These are phyloP conservation scores for Psilocybe cyanescens DNA, from an alignment of 768 basidiomycete species.

Conservation along the genomic window DNA sequence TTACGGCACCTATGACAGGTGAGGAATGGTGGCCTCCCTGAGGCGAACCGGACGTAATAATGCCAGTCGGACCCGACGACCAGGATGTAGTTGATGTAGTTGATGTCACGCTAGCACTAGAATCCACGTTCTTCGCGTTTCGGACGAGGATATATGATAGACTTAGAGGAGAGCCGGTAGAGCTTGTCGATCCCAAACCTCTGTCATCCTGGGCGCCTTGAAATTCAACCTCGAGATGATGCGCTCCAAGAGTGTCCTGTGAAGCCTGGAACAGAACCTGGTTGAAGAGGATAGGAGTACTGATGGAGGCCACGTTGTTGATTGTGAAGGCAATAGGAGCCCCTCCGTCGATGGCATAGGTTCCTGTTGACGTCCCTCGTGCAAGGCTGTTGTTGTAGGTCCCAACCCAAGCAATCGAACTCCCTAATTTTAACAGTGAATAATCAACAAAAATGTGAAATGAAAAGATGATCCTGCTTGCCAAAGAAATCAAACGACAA, in stretches of 20 bases:
- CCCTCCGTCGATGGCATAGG: background rate
- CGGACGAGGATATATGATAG: too few species aligned
- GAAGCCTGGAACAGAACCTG: background rate
- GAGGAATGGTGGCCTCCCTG: too few species aligned
- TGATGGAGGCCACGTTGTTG: background rate
- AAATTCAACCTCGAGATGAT: background rate
- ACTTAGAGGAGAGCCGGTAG: too few species aligned
- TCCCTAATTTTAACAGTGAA: background rate
- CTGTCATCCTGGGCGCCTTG: background rate
- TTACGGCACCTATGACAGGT: too few species aligned
- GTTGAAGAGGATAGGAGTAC: background rate
- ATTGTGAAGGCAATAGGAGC: background rate
- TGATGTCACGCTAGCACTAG: too few species aligned
- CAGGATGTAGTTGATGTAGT: too few species aligned
- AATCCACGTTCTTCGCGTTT: too few species aligned
- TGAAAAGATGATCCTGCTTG: background rate
- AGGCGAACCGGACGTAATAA: too few species aligned
- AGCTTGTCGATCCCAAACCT: background rate
- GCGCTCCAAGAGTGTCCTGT: background rate
- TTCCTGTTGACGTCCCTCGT: background rate
- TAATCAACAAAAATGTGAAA: too few species aligned
- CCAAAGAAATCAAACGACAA: constrained; percentile 2
- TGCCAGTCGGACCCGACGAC: too few species aligned
- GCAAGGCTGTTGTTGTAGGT: background rate
- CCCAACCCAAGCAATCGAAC: constrained; percentile 2